Base-by-base conservation (phyloP, 495 filamentous ascomycete species). In the Penicillium bialowiezense region DNA sequence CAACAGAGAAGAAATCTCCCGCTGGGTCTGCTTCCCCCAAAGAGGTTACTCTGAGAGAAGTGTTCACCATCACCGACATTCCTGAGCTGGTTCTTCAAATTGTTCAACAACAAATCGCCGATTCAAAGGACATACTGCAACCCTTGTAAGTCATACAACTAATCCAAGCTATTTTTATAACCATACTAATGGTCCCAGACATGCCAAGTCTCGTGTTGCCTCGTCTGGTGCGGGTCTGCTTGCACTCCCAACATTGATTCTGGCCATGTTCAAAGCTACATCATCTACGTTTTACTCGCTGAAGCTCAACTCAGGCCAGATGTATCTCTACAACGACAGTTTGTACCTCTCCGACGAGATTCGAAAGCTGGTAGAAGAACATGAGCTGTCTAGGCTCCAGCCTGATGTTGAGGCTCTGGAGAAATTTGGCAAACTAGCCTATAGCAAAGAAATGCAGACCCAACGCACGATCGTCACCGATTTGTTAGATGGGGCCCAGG, bases 261-360 rank as follows among this genome's bases (percentile, higher is more conserved):
- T 99, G 18, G 89, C 91, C 20, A 88, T 95, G 81, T 97, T 91
- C 69, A 86, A 95, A 40, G 91, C 93, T 10, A 83, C 89, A 2
- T 87, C 90, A 4, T 83, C 90, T 3, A 81, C 84, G 8, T 89
- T 88, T 62, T 99, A 99, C 67, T 65, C 76, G 0, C 55, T 77
- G 36, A 74, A 75, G 17, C 74, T 84, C 31, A 65, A 70, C 15
- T 80, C 84, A 20, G 90, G 90, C 4, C 89, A 87, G 58, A 93
- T 96, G 88, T 90, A 86, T 54, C 76, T 96, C 35, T 99, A 97
- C 65, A 97, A 99, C 58, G 93, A 99, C 62, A 82, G 87, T 40
- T 72, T 80, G 20, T 91, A 89, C 56, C 77, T 98, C 2, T 78
- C 89, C 0, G 83, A 88, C 44, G 73, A 78, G 26, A 78, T 97